Evolutionary conservation across 169 alveolate species (phyloP).

Genomic region (Besnoitia besnoiti): DNA sequence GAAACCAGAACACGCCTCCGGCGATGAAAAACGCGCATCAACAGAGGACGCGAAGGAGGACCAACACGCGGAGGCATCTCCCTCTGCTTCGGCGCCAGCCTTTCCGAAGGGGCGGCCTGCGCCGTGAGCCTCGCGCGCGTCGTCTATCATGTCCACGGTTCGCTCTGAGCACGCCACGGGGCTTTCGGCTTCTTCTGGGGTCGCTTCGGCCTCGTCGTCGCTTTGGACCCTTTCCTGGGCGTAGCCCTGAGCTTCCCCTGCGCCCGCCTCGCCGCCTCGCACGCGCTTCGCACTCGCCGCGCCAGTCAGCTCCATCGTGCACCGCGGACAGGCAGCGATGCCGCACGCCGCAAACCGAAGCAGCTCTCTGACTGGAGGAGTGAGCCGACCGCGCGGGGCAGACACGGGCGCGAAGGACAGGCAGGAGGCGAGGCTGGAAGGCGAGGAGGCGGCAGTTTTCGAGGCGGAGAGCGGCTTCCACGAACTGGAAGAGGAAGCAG

Average conservation of each 20-base stretch:
- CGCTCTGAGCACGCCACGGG: neutral
- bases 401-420: neutral
- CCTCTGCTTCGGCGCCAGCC: neutral
- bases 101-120: neutral
- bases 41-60: neutral
- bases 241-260: no score
- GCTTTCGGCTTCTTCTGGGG: neutral
- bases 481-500: no score
- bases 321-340: neutral
- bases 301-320: neutral
- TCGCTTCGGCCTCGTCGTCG: neutral
- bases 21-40: neutral
- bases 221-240: no score
- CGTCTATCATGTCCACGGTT: neutral
- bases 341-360: neutral
- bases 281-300: neutral
- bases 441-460: no score
- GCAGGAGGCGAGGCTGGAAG: neutral
- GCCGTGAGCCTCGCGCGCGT: neutral
- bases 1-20: neutral
- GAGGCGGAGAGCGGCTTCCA: no score
- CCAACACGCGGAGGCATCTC: neutral
- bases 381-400: no score
- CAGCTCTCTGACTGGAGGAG: neutral
- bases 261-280: neutral